Evolutionary conservation across 2,329 filamentous ascomycete genomes (phyloP).

Genomic region (Fonsecaea pugnacius): DNA sequence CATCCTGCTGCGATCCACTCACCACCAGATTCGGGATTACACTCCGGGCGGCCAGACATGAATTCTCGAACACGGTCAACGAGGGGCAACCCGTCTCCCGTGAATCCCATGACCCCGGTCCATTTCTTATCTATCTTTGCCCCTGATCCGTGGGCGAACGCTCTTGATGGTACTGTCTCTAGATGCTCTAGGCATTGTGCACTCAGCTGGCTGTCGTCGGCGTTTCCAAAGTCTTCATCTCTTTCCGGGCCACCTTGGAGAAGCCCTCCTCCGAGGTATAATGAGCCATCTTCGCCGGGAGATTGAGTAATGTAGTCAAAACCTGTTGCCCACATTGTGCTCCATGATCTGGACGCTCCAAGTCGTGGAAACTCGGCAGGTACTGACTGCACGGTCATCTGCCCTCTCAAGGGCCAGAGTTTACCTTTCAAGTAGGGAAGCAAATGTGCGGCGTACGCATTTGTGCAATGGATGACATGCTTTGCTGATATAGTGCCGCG

Average conservation of each 20-base stretch:
- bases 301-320: constrained; percentile 36
- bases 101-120: constrained; percentile 43
- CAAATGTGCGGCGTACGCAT: constrained; percentile 49
- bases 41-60: constrained; percentile 28
- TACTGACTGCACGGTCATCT: constrained; percentile 51
- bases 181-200: constrained; percentile 29
- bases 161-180: constrained; percentile 20
- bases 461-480: constrained; percentile 51
- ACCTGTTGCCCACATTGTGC: constrained; percentile 28
- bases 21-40: constrained; percentile 20
- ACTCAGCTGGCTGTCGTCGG: constrained; percentile 42
- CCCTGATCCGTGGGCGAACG: constrained; percentile 19
- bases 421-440: constrained; percentile 46
- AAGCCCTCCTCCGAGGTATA: constrained; percentile 31
- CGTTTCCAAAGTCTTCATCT: constrained; percentile 42
- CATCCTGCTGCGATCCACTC: constrained; percentile 43
- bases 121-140: constrained; percentile 36
- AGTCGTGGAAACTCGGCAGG: constrained; percentile 36
- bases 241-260: constrained; percentile 41
- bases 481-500: constrained; percentile 44
- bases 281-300: constrained; percentile 29
- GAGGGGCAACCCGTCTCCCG: constrained; percentile 40
- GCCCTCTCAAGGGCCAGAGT: constrained; percentile 47
- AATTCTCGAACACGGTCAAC: constrained; percentile 36
- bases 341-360: constrained; percentile 35